These are phyloP conservation scores for Isabelozyma rhagii DNA, from an alignment of 805 yeast species.

Conservation along the genomic window DNA sequence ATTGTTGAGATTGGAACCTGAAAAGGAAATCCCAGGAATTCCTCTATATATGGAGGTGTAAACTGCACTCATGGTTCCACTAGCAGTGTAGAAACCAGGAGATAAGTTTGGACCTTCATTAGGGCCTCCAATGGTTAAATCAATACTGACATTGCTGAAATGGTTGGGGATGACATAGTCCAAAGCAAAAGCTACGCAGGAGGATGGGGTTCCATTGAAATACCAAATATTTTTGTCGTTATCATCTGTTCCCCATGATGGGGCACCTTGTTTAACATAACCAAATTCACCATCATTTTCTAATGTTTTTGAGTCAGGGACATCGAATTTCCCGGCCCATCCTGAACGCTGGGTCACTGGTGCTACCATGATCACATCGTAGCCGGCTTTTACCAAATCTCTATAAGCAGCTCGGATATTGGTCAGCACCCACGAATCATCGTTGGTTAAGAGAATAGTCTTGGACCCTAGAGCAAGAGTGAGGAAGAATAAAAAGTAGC, in stretches of 20 bases:
- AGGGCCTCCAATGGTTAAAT: constrained; percentile 25
- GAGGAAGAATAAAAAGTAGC: background rate
- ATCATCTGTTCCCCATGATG: constrained; percentile 54
- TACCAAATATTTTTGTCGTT: constrained; percentile 23
- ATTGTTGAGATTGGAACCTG: constrained; percentile 22
- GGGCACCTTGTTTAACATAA: constrained; percentile 46
- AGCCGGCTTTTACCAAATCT: constrained; percentile 32
- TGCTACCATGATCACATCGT: constrained; percentile 48
- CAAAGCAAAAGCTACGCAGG: constrained; percentile 24
- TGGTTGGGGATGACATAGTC: constrained; percentile 19
- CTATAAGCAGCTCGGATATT: constrained; percentile 19
- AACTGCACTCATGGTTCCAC: constrained; percentile 24
- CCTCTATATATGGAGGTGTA: constrained; percentile 24
- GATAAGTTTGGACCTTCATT: constrained; percentile 27
- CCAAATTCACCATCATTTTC: constrained; percentile 45
- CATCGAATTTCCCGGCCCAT: constrained; percentile 51
- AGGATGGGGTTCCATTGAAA: constrained; percentile 25
- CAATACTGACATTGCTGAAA: constrained; percentile 17
- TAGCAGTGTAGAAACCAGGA: constrained; percentile 23
- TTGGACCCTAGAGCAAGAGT: constrained; percentile 1
- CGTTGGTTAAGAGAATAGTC: constrained; percentile 18
- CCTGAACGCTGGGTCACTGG: constrained; percentile 53
- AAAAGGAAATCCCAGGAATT: constrained; percentile 22
- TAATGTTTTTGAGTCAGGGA: constrained; percentile 38
- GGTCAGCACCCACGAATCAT: constrained; percentile 17